These are phyloP conservation scores for Lathyrus oleraceus DNA, from an alignment of 306 rosid species.

Conservation along the genomic window DNA sequence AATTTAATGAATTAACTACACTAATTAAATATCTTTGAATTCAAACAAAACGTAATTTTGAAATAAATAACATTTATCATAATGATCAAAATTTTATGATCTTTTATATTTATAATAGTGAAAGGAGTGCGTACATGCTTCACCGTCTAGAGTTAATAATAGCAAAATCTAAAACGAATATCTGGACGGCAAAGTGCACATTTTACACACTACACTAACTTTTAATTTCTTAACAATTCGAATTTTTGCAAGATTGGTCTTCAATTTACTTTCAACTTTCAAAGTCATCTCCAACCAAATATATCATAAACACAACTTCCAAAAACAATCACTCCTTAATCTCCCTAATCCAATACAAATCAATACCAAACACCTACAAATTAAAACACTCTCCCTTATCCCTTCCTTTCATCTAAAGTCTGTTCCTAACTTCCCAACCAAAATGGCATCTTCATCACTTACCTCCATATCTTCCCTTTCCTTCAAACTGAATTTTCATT, in stretches of 20 bases:
- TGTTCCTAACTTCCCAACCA: too few relatives aligned
- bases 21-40: too few relatives aligned
- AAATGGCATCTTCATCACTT: conserved; percentile 16
- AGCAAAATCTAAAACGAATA: too few relatives aligned
- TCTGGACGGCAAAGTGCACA: background rate
- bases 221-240: background rate
- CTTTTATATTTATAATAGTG: too few relatives aligned
- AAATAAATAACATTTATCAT: too few relatives aligned
- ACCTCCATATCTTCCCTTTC: conserved; percentile 36
- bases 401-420: too few relatives aligned
- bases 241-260: background rate
- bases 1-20: too few relatives aligned
- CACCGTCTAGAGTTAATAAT: too few relatives aligned
- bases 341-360: background rate
- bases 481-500: conserved; percentile 41
- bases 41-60: too few relatives aligned
- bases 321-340: background rate
- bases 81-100: too few relatives aligned
- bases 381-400: too few relatives aligned
- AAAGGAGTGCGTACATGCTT: too few relatives aligned
- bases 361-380: background rate
- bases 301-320: background rate
- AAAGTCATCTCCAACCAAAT: background rate
- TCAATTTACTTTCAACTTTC: background rate
- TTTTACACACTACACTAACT: background rate